A percentile compares a stretch with the other conserved stretches of the same genome.
These are phyloP conservation scores for Mycena vulgaris DNA, from an alignment of 768 basidiomycete species.

Conservation along the genomic window DNA sequence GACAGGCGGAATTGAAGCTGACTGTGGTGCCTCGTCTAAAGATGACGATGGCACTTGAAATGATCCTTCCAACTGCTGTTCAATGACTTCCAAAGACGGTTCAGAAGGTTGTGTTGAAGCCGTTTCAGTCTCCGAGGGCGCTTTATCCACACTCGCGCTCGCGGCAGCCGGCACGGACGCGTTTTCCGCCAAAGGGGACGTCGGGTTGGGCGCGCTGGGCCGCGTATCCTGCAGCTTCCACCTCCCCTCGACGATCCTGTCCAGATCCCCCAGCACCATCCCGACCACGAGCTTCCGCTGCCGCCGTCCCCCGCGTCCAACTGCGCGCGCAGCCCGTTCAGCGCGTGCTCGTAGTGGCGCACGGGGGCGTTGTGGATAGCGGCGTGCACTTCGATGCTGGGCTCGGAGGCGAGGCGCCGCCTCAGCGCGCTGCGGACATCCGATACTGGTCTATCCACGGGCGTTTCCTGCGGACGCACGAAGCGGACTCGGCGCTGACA, in stretches of 20 bases:
- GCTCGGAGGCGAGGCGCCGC: conserved; percentile 17
- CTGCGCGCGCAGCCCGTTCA: conserved; percentile 59
- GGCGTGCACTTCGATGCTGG: conserved; percentile 28
- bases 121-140: neutral
- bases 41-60: neutral
- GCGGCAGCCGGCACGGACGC: neutral
- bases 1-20: neutral
- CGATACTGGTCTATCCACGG: neutral
- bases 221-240: conserved; percentile 28
- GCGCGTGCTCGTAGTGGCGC: conserved; percentile 62
- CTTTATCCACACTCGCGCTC: neutral
- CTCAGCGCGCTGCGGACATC: conserved; percentile 8
- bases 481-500: conserved; percentile 9
- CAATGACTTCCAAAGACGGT: no score
- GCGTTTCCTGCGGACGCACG: conserved; percentile 5
- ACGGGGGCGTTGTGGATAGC: conserved; percentile 57
- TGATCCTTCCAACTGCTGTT: neutral
- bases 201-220: neutral
- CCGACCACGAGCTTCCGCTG: conserved; percentile 59
- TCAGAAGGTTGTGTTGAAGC: no score
- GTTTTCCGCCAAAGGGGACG: no score
- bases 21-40: neutral
- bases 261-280: conserved; percentile 57
- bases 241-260: conserved; percentile 51
- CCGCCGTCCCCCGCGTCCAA: conserved; percentile 61